Evolutionary conservation across 164 flowering plant genomes (phyloP), one percentile per base, ranked within the genome.

Genomic region (Pachysandra terminalis): DNA sequence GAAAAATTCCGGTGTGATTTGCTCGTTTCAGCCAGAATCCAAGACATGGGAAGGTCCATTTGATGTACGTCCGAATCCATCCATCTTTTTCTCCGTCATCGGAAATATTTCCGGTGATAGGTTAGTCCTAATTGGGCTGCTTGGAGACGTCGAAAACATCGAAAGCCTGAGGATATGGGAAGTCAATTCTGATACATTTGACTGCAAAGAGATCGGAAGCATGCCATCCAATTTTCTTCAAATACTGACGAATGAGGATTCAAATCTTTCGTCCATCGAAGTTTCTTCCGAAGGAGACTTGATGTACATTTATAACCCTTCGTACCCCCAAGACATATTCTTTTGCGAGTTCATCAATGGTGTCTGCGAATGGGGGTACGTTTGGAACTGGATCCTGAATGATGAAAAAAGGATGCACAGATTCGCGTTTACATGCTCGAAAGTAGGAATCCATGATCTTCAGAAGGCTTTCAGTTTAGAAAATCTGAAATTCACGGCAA

Each of bases 161-260:
- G 68, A 51, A 19, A 58, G 76, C 10, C 60, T 90, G 24, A 80
- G 82, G 68, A 8, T 93, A 6, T 90, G 83, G 85, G 84, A 87
- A 69, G 80, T 88, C 58, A 64, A 68, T 14, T 53, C 45, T 23
- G 81, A 75, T 9, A 49, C 68, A 1, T 58, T 63, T 0, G 77
- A 73, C 1, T 64, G 68, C 3, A 67, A 59, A 5, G 75, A 73
- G 74, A 81, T 84, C 0, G 86, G 89, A 0, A 81, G 74, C 58
- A 81, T 87, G 86, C 95, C 95, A 21, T 0, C 17, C 64, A 74
- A 23, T 64, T 54, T 87, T 54, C 65, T 84, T 27, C 73, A 73
- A 58, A 73, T 66, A 55, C 63, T 92, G 37, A 74, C 24, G 67
- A 74, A 76, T 2, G 79, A 49, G 24, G 53, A 63, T 13, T 37